Base-by-base conservation (phyloP, 1,139 yeast species). In the Blastobotrys apis region DNA sequence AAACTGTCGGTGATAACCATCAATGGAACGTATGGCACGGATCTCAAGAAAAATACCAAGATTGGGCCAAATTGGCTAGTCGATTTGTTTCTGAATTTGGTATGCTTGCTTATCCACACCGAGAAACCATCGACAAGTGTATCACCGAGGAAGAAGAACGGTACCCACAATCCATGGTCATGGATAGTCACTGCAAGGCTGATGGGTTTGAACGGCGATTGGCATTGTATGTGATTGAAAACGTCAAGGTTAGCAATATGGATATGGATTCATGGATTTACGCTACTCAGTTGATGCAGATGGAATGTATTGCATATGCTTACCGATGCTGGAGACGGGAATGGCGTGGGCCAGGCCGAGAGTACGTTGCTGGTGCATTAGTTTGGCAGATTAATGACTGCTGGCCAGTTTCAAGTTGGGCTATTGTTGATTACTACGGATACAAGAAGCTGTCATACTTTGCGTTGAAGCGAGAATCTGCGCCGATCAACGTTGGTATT, bases 311-410 rank as follows among this genome's bases (percentile, higher is more conserved):
- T n/a, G 65, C 68, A 3, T 69, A 63, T 51, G 77, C 77, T 3
- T 72, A 69, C 49, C 56, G 72, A 46, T 64, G 65, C 52, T 73
- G 77, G 75, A 63, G 75, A 56, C 53, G 75, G 15, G 59, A 68
- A 45, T 74, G 78, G 78, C 56, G 62, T 33, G 66, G 67, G 2
- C 60, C 61, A 13, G 63, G 64, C 6, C 51, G 60, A 39, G 55
- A 71, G 43, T 60, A 64, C 43, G 53, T 56, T 36, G 73, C 73
- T 12, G 77, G 77, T 0, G 69, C 71, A 2, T 54, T 73, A 30
- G 76, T 74, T 5, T 74, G 78, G 78, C 78, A 73, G 54, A 57
- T 71, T 20, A 73, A 74, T 47, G 78, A 74, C 53, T 74, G 78
- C 53, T 73, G 76, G 75, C 78, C 78, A 2, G 72, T 65, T 6